Evolutionary conservation across 2,329 filamentous ascomycete species (phyloP).

Genomic region (Cladosporium sp.): DNA sequence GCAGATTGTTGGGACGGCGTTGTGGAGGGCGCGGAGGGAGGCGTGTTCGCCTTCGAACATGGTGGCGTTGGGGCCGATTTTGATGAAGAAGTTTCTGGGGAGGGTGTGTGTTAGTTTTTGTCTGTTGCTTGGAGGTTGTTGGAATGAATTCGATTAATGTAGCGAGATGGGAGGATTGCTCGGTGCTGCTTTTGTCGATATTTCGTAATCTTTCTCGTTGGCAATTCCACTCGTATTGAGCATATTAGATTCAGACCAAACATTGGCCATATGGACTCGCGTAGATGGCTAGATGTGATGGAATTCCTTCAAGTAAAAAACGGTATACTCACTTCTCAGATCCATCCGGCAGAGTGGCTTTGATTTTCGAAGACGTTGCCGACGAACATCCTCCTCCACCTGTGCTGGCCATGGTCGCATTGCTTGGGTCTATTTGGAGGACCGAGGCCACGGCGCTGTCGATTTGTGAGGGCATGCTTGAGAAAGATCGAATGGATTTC

Average conservation of each 20-base stretch:
- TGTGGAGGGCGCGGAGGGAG: slow-evolving; percentile 76
- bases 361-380: slow-evolving; percentile 61
- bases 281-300: no score
- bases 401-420: slow-evolving; percentile 53
- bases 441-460: slow-evolving; percentile 60
- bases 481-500: not conserved
- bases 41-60: slow-evolving; percentile 80
- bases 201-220: no score
- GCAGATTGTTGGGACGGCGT: slow-evolving; percentile 67
- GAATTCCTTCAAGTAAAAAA: no score
- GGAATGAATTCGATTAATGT: no score
- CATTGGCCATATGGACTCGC: no score
- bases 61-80: slow-evolving; percentile 49
- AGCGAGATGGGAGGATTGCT: no score
- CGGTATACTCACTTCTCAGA: slow-evolving; percentile 32
- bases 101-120: no score
- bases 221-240: no score
- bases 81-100: slow-evolving; percentile 60
- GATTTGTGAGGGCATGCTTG: slow-evolving; percentile 29
- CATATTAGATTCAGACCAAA: no score
- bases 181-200: no score
- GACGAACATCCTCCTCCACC: slow-evolving; percentile 62
- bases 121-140: no score
- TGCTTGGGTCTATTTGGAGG: slow-evolving; percentile 53
- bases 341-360: slow-evolving; percentile 43